Percentiles rank a stretch among this genome's conserved stretches.
Conservation (phyloP, 768 basidiomycete genomes). For the Cyclocybe aegerita region DNA sequence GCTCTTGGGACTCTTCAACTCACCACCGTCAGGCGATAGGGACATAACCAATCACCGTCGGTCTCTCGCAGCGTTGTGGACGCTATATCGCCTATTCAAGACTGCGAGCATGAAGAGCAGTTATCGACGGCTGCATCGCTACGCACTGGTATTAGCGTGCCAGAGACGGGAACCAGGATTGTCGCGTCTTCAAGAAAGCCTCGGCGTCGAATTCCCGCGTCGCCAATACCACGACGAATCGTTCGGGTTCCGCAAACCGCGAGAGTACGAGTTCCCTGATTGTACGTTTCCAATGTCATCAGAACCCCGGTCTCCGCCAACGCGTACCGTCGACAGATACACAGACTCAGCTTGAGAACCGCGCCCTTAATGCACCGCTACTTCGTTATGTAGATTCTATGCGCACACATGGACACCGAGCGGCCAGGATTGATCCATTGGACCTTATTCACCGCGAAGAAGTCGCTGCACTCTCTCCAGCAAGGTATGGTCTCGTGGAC, state of each 20-base stretch:
- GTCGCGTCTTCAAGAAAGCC: no score
- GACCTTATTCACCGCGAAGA: slow-evolving; percentile 86
- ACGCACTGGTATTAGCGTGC: no score
- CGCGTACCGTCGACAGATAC: slow-evolving; percentile 48
- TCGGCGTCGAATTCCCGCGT: slow-evolving; percentile 14
- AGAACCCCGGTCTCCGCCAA: not conserved
- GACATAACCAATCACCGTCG: no score
- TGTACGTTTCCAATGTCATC: slow-evolving; percentile 44
- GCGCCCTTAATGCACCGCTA: slow-evolving; percentile 66
- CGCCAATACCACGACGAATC: slow-evolving; percentile 73
- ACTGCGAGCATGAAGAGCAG: no score
- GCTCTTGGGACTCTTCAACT: no score
- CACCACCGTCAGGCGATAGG: no score
- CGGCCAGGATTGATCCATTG: slow-evolving; percentile 84
- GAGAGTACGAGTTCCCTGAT: slow-evolving; percentile 65
- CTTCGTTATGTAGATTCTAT: slow-evolving; percentile 89
- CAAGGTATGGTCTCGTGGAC: slow-evolving; percentile 72
- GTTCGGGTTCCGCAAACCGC: slow-evolving; percentile 71
- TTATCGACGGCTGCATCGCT: no score
- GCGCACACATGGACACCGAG: slow-evolving; percentile 82
- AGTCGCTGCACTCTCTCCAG: slow-evolving; percentile 69
- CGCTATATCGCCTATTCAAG: no score
- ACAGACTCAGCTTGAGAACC: slow-evolving; percentile 61
- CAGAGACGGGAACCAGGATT: no score
- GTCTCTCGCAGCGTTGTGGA: no score